A percentile compares a stretch with the other conserved stretches of the same genome.
These are phyloP conservation scores for Cordyceps farinosa DNA, from an alignment of 2,329 filamentous ascomycete genomes.

Conservation along the genomic window DNA sequence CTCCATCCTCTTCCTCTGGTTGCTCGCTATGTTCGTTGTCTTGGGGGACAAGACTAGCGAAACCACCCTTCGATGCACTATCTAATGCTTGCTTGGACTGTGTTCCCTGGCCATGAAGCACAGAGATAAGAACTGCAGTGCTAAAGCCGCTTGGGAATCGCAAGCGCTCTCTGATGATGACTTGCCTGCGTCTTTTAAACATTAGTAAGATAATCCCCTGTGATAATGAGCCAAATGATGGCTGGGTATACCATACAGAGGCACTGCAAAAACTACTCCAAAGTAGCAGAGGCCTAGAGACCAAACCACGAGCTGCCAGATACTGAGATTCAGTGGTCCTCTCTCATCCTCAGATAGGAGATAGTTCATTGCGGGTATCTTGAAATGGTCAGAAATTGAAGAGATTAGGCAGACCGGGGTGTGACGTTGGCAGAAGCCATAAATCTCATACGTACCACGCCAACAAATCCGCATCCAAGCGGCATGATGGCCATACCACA, in stretches of 20 bases:
- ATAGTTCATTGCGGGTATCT: constrained; percentile 86
- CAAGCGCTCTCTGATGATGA: constrained; percentile 87
- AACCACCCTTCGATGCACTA: constrained; percentile 36
- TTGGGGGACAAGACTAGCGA: constrained; percentile 41
- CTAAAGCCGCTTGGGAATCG: constrained; percentile 96
- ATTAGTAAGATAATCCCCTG: neutral
- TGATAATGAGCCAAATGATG: neutral
- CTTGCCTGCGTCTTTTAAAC: constrained; percentile 63
- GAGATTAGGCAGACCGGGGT: neutral
- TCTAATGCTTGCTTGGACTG: constrained; percentile 34
- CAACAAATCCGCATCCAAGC: constrained; percentile 90
- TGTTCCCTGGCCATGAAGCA: constrained; percentile 66
- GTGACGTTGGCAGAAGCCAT: neutral
- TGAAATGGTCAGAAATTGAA: neutral
- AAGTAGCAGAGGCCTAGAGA: constrained; percentile 92
- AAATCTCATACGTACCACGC: constrained; percentile 56
- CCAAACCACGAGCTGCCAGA: constrained; percentile 83
- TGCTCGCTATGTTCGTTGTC: constrained; percentile 27
- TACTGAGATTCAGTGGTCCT: constrained; percentile 68
- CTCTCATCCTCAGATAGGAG: constrained; percentile 73
- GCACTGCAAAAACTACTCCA: constrained; percentile 93
- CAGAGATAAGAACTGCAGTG: constrained; percentile 87
- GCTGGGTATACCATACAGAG: constrained; percentile 50
- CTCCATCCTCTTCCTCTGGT: constrained; percentile 29
- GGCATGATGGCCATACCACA: constrained; percentile 97